These are phyloP conservation scores for Spiraea crenata DNA, from an alignment of 331 rosid genomes.

Conservation along the genomic window DNA sequence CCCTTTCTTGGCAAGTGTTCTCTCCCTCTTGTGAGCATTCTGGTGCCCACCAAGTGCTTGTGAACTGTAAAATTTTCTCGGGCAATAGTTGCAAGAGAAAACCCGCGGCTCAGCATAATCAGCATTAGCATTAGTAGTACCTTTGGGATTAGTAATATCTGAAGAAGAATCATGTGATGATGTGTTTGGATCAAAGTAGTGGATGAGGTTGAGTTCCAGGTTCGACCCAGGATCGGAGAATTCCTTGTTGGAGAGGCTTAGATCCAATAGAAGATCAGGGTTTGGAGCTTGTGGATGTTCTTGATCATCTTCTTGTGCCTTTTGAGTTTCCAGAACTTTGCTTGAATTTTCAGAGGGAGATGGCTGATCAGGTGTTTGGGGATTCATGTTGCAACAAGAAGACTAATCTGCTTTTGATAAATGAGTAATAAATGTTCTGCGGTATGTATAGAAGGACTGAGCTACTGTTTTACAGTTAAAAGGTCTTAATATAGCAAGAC, in stretches of 20 bases:
- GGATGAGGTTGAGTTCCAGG: slow-evolving; percentile 70
- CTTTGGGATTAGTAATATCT: slow-evolving; percentile 21
- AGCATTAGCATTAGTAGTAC: slow-evolving; percentile 18
- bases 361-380: slow-evolving; percentile 30
- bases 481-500: slow-evolving; percentile 64
- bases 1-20: slow-evolving; percentile 65
- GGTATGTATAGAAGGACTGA: slow-evolving; percentile 39
- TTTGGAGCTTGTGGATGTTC: slow-evolving; percentile 28
- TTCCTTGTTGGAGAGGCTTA: slow-evolving; percentile 54
- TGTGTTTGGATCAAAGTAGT: slow-evolving; percentile 45
- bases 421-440: slow-evolving; percentile 35
- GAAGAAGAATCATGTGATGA: slow-evolving; percentile 26
- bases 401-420: slow-evolving; percentile 16
- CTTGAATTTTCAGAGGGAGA: slow-evolving; percentile 44
- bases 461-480: slow-evolving; percentile 65
- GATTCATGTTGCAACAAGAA: slow-evolving; percentile 35
- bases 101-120: slow-evolving; percentile 50
- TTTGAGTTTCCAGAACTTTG: slow-evolving; percentile 27
- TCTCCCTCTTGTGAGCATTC: slow-evolving; percentile 87
- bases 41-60: slow-evolving; percentile 99
- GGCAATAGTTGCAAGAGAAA: slow-evolving; percentile 91
- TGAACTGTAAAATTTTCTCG: slow-evolving; percentile 77
- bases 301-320: slow-evolving; percentile 17
- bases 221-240: slow-evolving; percentile 39
- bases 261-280: slow-evolving; percentile 48